Evolutionary conservation across 768 basidiomycete species (phyloP), one percentile per base, ranked within the genome.

Genomic region (Podaxis carcinomalis): DNA sequence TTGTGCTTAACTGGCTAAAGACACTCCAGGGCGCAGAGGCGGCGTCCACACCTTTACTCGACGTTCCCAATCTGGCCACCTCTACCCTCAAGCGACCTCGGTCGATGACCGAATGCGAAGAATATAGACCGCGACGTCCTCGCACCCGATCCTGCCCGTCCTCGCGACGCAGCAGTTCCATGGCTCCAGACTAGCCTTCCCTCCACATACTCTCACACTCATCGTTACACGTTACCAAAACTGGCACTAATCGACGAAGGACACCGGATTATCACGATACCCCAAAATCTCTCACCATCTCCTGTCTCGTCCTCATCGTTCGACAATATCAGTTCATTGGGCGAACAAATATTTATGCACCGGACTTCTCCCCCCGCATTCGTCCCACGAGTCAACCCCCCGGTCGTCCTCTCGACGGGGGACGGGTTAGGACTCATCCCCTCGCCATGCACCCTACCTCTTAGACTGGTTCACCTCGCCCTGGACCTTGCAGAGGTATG

Each of bases 1-100:
- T 63, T 42, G 71, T 73, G 28, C 57, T 67, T 47, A 67, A 72
- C 57, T 84, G 83, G 83, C 72, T 77, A 25, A 76, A 75, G 56
- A 36, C 23, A 40, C 42, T 59, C 37, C 49, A 49, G 19, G 27
- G 16, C 35, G 14, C 57, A 28, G 36, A 60, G 51, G 19, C 50
- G 44, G 16, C 25, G n/a, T 47, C 56, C 32, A 36, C 28, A 9
- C 23, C 47, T 4, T 7, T 57, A 5, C 49, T 51, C 39, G 72
- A 74, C 47, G 77, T 83, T 27, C 69, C 68, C 44, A 67, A 65
- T 40, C 69, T 68, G 53, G 58, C 62, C 46, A 42, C 40, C 13
- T 57, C 69, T 28, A 69, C 73, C 56, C 70, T 69, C 59, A 79
- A 79, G 66, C 74, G 76, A 55, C 71, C 72, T 40, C 73, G 77